Evolutionary conservation across 1,284 basidiomycete species (phyloP), one percentile per base, ranked within the genome.

Genomic region (Phellinidium pouzarii): DNA sequence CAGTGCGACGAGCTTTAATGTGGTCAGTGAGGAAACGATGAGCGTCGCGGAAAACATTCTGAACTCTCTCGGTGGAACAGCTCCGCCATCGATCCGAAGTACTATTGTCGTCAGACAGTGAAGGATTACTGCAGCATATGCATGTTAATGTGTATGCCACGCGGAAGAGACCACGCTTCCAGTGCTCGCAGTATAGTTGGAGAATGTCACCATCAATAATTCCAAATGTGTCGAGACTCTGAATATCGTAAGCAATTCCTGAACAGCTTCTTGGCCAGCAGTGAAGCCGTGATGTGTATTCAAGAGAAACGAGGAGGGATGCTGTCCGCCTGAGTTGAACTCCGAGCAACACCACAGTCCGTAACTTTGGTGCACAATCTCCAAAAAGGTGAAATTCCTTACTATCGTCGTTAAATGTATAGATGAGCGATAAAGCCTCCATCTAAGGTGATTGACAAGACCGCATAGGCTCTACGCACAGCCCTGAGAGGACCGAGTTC

Each of bases 311-410:
- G 44, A 87, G 68, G 61, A 86, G 66, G 2, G 73, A 74, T 19
- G 81, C 76, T 3, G 75, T 63, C 82, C 83, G 84, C 5, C 71
- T 65, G 37, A 87, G 62, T 50, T 80, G 74, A 46, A 85, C 74
- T 3, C 84, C 84, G 53, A 82, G 76, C n/a, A 86, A 54, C 1
- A 75, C 77, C 38, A 76, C 70, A 17, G 71, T 70, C 37, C 72
- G 68, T 9, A 87, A 69, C 22, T 67, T 72, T 3, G 84, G 84
- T 1, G 82, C 74, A 57, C 71, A 66, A n/a, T 79, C 81, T 34
- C 73, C 73, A 64, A 87, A 87, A 84, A n/a, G 72, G 44, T 68
- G 66, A 57, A 81, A 86, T 62, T 82, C 78, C 62, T 80, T 80
- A 17, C 72, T 70, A 61, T 85, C 82, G 57, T 86, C 83, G 60